A percentile compares a stretch with the other conserved stretches of the same genome.
Conservation (phyloP, 2,329 filamentous ascomycete species). For the Fusarium robinianum region DNA sequence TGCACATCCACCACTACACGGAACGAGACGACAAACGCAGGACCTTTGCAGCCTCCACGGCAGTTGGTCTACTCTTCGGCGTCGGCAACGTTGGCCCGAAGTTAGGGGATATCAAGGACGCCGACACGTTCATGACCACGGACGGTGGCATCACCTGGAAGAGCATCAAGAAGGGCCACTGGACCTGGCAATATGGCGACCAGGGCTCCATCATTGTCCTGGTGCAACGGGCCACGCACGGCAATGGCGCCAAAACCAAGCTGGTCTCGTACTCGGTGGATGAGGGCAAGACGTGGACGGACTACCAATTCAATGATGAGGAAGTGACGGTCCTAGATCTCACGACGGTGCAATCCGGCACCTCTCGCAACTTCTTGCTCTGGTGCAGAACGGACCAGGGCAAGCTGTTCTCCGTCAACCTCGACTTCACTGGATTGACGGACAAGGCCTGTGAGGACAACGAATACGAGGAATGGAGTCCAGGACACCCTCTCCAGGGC, state of each 20-base stretch:
- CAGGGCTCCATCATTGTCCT: conserved; percentile 92
- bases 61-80: conserved; percentile 88
- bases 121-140: conserved; percentile 86
- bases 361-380: conserved; percentile 86
- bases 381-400: conserved; percentile 70
- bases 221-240: conserved; percentile 71
- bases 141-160: conserved; percentile 93
- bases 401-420: conserved; percentile 72
- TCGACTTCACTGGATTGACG: conserved; percentile 86
- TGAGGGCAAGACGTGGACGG: conserved; percentile 78
- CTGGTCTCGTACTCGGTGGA: conserved; percentile 76
- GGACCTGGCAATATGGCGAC: conserved; percentile 94
- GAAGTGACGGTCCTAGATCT: conserved; percentile 78
- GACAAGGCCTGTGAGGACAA: conserved; percentile 72
- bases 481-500: conserved; percentile 77
- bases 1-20: conserved; percentile 95
- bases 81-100: conserved; percentile 84
- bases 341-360: conserved; percentile 86
- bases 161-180: conserved; percentile 81
- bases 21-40: conserved; percentile 81
- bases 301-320: conserved; percentile 72
- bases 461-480: conserved; percentile 76
- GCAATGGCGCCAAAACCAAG: conserved; percentile 70
- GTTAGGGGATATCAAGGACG: conserved; percentile 69
- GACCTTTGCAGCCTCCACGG: conserved; percentile 86